Conservation (phyloP, 176 grass and related monocot species). For the Carex littledalei region DNA sequence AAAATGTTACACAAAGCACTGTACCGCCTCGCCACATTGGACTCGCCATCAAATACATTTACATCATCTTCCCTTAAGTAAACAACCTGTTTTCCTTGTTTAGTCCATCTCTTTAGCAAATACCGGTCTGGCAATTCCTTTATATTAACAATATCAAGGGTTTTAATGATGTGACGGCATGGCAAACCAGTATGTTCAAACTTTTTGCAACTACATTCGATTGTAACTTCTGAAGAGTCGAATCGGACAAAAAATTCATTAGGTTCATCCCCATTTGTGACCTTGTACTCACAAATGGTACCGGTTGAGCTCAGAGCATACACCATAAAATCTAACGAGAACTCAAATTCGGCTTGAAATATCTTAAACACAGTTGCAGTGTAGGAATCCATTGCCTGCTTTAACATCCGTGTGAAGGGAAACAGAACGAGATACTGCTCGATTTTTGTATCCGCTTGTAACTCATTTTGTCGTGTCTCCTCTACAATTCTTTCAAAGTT, state of each 20-base stretch:
- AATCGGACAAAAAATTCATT: constrained; percentile 30
- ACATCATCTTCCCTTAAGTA: constrained; percentile 8
- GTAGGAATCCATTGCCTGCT: constrained; percentile 32
- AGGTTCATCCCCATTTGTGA: constrained; percentile 25
- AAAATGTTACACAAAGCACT: constrained; percentile 30
- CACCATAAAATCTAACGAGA: constrained; percentile 41
- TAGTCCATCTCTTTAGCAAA: constrained; percentile 44
- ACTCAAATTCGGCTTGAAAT: constrained; percentile 44
- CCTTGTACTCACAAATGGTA: constrained; percentile 30
- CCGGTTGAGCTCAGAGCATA: constrained; percentile 2
- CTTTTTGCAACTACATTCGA: constrained; percentile 37
- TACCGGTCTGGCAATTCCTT: constrained; percentile 31
- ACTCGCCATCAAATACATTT: constrained; percentile 21
- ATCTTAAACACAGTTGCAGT: constrained; percentile 29
- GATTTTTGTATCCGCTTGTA: constrained; percentile 24
- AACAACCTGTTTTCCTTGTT: constrained; percentile 29
- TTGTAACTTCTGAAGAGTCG: constrained; percentile 22
- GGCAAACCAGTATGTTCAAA: constrained; percentile 36
- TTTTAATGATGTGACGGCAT: constrained; percentile 41
- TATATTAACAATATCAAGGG: constrained; percentile 43
- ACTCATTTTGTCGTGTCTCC: constrained; percentile 25
- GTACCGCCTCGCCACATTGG: neutral
- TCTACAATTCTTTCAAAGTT: constrained; percentile 30
- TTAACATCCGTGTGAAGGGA: constrained; percentile 37
- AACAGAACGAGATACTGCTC: constrained; percentile 13